These are phyloP conservation scores for Mucor racemosus DNA, from an alignment of 371 early-diverging fungal species.

Conservation along the genomic window DNA sequence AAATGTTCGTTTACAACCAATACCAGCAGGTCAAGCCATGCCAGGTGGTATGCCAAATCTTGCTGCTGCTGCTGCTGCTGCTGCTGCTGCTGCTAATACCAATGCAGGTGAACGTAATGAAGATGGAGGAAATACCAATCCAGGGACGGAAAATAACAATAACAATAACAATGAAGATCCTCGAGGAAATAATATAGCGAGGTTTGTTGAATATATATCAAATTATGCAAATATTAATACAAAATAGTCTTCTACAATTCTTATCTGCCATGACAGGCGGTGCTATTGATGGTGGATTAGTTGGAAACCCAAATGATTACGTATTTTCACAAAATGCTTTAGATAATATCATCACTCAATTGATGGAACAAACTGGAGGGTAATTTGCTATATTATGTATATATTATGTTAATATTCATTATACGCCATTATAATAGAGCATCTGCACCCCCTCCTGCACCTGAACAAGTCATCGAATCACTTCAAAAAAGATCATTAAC, in stretches of 20 bases:
- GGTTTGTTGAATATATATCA: constrained; percentile 9
- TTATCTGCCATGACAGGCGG: constrained; percentile 42
- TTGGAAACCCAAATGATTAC: constrained; percentile 68
- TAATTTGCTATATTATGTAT: not conserved
- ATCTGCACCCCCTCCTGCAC: constrained; percentile 71
- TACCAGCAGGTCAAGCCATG: constrained; percentile 11
- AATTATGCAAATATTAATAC: not conserved
- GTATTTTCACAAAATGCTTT: constrained; percentile 65
- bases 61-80: not conserved
- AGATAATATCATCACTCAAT: constrained; percentile 79
- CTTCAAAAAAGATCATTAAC: constrained; percentile 56
- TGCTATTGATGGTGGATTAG: constrained; percentile 40
- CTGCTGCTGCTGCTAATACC: not conserved
- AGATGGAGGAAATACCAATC: not conserved
- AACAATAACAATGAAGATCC: constrained; percentile 8
- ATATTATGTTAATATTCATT: not conserved
- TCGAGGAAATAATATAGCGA: constrained; percentile 30
- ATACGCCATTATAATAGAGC: constrained; percentile 30
- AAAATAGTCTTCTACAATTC: constrained; percentile 40
- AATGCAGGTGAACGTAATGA: not conserved
- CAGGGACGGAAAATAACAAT: not conserved
- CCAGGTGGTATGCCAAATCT: constrained; percentile 11
- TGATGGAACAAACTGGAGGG: constrained; percentile 78
- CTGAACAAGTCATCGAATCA: constrained; percentile 64
- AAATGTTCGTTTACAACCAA: constrained; percentile 34